Conservation (phyloP, 2,329 filamentous ascomycete genomes). For the Seiridium cupressi region DNA sequence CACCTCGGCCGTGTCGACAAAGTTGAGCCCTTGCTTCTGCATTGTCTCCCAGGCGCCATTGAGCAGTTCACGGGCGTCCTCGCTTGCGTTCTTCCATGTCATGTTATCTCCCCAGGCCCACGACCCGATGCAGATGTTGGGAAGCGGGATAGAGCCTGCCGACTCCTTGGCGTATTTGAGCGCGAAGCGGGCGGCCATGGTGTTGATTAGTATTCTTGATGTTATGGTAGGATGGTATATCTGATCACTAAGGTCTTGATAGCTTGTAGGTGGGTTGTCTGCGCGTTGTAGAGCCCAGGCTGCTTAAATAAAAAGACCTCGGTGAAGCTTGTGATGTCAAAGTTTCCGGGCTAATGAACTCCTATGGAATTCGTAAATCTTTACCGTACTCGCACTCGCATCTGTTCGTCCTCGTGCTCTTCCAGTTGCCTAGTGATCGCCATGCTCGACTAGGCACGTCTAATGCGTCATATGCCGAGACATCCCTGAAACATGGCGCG, state of each 20-base stretch:
- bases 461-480: not conserved
- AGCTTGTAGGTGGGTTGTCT: no score
- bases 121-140: constrained; percentile 15
- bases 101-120: constrained; percentile 15
- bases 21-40: constrained; percentile 30
- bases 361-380: not conserved
- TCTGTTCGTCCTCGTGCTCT: not conserved
- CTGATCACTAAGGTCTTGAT: no score
- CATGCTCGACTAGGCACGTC: not conserved
- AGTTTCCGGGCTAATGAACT: no score
- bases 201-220: not conserved
- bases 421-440: not conserved
- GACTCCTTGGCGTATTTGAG: constrained; percentile 15
- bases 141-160: constrained; percentile 13
- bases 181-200: constrained; percentile 13
- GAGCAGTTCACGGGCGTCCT: constrained; percentile 35
- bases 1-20: constrained; percentile 41
- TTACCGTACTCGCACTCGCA: not conserved
- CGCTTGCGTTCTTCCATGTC: constrained; percentile 9
- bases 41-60: constrained; percentile 21
- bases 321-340: no score
- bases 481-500: not conserved
- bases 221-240: no score
- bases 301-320: no score
- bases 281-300: no score